Percentiles rank a stretch among this genome's conserved stretches.
Conservation (phyloP, 495 filamentous ascomycete genomes). For the Neurospora africana region DNA sequence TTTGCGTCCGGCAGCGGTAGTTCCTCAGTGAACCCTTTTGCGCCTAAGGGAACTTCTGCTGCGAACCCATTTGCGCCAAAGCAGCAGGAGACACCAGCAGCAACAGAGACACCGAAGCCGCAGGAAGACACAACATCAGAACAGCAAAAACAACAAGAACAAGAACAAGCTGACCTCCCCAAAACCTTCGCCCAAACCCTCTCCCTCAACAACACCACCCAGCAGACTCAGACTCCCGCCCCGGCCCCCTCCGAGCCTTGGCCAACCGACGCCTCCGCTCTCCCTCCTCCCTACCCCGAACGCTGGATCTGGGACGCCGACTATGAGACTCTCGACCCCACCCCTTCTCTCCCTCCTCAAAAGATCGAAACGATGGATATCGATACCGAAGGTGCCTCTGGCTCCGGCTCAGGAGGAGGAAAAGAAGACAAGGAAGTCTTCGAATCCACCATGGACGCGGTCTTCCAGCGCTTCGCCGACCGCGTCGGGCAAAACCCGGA, state of each 20-base stretch:
- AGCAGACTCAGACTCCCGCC: slow-evolving; percentile 26
- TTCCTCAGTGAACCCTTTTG: slow-evolving; percentile 37
- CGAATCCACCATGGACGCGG: slow-evolving; percentile 73
- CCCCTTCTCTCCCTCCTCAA: slow-evolving; percentile 27
- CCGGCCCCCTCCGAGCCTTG: slow-evolving; percentile 51
- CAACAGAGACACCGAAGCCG: slow-evolving; percentile 15
- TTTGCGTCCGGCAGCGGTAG: slow-evolving; percentile 34
- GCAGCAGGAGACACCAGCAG: slow-evolving; percentile 14
- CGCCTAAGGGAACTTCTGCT: slow-evolving; percentile 21
- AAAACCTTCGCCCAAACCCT: slow-evolving; percentile 60
- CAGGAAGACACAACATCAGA: not conserved
- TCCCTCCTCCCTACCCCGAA: slow-evolving; percentile 63
- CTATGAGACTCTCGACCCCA: slow-evolving; percentile 68
- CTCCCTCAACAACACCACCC: slow-evolving; percentile 35
- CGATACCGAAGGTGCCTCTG: slow-evolving; percentile 21
- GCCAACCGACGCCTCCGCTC: slow-evolving; percentile 49
- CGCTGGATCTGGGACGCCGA: slow-evolving; percentile 80
- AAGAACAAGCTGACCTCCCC: slow-evolving; percentile 33
- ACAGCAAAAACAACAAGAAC: not conserved
- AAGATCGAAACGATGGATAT: slow-evolving; percentile 48
- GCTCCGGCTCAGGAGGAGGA: slow-evolving; percentile 19
- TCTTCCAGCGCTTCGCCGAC: slow-evolving; percentile 87
- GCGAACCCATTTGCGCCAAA: slow-evolving; percentile 29
- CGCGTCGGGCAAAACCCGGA: slow-evolving; percentile 84
- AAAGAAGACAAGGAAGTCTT: slow-evolving; percentile 69